A percentile compares a stretch with the other conserved stretches of the same genome.
Conservation (phyloP, 768 basidiomycete genomes). For the Lepiota brunneoincarnata region DNA sequence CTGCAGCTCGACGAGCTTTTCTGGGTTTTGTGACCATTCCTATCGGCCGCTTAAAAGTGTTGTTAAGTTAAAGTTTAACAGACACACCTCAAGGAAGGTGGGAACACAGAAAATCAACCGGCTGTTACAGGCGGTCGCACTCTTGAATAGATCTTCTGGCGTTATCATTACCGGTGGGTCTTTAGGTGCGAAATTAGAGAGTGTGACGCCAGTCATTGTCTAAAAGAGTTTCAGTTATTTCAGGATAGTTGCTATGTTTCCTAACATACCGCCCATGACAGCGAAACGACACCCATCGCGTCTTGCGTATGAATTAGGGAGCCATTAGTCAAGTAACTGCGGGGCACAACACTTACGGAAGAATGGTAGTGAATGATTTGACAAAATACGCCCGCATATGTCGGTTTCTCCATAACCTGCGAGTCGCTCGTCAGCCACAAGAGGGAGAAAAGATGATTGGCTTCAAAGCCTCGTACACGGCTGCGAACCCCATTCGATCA, state of each 20-base stretch:
- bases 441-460: neutral
- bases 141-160: slow-evolving; percentile 16
- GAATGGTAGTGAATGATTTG: slow-evolving; percentile 19
- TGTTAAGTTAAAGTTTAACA: neutral
- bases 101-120: slow-evolving; percentile 15
- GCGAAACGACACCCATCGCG: slow-evolving; percentile 19
- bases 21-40: slow-evolving; percentile 20
- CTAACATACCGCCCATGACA: slow-evolving; percentile 16
- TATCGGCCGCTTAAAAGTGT: neutral
- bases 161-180: slow-evolving; percentile 16
- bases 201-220: slow-evolving; percentile 14
- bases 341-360: slow-evolving; percentile 16
- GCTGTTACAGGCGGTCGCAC: slow-evolving; percentile 8
- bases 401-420: slow-evolving; percentile 23
- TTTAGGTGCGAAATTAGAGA: slow-evolving; percentile 23
- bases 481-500: slow-evolving; percentile 14
- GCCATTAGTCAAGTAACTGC: neutral
- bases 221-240: neutral
- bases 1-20: slow-evolving; percentile 16
- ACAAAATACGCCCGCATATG: slow-evolving; percentile 19
- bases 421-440: neutral
- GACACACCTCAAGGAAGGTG: slow-evolving; percentile 21
- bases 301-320: slow-evolving; percentile 1
- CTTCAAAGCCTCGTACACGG: slow-evolving; percentile 14
- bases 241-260: neutral